Conservation (phyloP, 768 basidiomycete genomes). For the Naganishia kalamii region DNA sequence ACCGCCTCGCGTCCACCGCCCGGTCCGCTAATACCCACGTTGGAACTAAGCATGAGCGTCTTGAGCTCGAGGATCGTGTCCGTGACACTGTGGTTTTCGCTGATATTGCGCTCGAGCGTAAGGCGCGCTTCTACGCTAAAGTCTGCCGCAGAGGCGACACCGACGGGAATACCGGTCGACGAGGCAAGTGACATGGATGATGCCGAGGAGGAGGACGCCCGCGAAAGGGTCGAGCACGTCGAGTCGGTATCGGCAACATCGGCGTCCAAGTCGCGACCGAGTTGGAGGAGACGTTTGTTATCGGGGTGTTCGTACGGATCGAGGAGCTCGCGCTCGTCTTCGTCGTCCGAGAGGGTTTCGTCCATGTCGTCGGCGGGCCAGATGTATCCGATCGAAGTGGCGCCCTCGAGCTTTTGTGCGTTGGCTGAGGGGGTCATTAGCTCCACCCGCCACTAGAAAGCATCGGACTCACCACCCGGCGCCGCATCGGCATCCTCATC, state of each 20-base stretch:
- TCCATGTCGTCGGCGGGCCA: conserved; percentile 59
- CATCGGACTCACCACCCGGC: conserved; percentile 28
- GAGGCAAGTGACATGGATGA: conserved; percentile 38
- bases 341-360: conserved; percentile 35
- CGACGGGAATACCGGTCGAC: conserved; percentile 28
- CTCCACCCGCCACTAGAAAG: neutral
- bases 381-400: conserved; percentile 62
- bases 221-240: conserved; percentile 38
- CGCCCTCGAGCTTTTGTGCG: conserved; percentile 35
- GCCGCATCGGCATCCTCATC: conserved; percentile 34
- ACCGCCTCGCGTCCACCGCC: conserved; percentile 80
- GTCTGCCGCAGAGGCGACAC: conserved; percentile 34
- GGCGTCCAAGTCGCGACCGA: conserved; percentile 31
- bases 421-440: neutral
- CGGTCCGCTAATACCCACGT: conserved; percentile 61
- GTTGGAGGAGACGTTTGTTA: conserved; percentile 43
- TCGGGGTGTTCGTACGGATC: conserved; percentile 46
- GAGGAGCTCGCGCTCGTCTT: conserved; percentile 53
- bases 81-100: conserved; percentile 83
- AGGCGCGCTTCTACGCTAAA: conserved; percentile 50
- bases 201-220: conserved; percentile 33
- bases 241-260: conserved; percentile 26
- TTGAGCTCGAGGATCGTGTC: conserved; percentile 91
- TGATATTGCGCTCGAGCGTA: conserved; percentile 84
- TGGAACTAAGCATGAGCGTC: conserved; percentile 93